These are phyloP conservation scores for Colletotrichum sp. DNA, from an alignment of 2,329 filamentous ascomycete genomes.

Conservation along the genomic window DNA sequence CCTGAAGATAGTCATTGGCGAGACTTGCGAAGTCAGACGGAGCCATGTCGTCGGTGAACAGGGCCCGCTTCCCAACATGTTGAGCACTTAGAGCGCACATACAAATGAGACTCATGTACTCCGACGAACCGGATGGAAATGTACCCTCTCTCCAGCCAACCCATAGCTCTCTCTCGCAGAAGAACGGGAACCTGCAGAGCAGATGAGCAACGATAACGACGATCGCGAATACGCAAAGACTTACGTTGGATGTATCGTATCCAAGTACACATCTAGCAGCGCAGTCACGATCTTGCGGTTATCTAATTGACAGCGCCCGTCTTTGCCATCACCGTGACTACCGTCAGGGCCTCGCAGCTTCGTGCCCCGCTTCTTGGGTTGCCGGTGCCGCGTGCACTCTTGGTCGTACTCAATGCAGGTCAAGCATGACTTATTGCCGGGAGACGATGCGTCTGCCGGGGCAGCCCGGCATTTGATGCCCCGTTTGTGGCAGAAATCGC, in stretches of 20 bases:
- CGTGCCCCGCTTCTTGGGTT: neutral
- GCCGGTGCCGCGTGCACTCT: neutral
- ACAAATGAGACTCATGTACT: neutral
- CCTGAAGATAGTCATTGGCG: neutral
- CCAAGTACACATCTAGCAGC: neutral
- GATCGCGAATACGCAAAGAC: rapidly evolving
- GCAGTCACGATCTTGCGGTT: neutral
- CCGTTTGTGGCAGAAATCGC: constrained; percentile 11
- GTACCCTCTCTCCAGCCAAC: neutral
- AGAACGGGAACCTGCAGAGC: neutral
- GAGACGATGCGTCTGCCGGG: neutral
- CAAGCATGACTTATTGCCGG: neutral
- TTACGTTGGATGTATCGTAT: neutral
- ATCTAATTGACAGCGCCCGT: neutral
- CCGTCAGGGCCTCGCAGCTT: neutral
- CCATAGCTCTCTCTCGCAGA: neutral
- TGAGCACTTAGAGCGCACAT: neutral
- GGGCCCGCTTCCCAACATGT: neutral
- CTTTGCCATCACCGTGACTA: neutral
- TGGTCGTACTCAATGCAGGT: neutral
- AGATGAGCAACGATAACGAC: rapidly evolving
- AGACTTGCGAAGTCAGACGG: neutral
- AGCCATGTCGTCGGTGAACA: neutral
- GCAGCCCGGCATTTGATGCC: constrained; percentile 17
- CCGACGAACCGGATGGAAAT: neutral